Percentiles rank a stretch among this genome's conserved stretches.
Evolutionary conservation across 305 asterid species (phyloP).

Genomic region (Fraxinus velutina): DNA sequence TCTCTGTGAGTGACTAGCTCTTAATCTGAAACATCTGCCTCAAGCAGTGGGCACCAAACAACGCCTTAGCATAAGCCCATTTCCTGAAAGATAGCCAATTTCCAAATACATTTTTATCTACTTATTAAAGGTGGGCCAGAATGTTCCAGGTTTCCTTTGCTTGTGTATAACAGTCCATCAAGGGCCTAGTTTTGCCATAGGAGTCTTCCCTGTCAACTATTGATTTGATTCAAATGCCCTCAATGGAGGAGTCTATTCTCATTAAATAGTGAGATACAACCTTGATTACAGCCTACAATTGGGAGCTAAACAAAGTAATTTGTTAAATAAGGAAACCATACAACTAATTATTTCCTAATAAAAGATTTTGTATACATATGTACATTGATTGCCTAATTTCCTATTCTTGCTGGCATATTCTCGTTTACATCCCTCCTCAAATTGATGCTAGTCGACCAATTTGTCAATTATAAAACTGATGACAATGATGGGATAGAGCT

Average conservation of each 20-base stretch:
- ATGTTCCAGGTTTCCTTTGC: not conserved
- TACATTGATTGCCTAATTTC: not conserved
- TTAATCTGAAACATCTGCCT: not conserved
- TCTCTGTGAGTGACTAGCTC: not conserved
- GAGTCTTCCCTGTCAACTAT: not conserved
- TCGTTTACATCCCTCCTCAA: not conserved
- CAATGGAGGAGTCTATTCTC: not conserved
- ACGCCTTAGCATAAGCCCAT: not conserved
- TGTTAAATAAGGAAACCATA: not conserved
- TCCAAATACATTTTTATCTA: not conserved
- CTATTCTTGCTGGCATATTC: not conserved
- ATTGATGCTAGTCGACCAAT: not conserved
- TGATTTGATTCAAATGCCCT: not conserved
- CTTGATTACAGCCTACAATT: not conserved
- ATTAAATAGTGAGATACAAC: not conserved
- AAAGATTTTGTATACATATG: not conserved
- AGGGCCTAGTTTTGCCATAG: not conserved
- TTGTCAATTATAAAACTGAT: not conserved
- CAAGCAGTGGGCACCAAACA: not conserved
- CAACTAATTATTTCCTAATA: not conserved
- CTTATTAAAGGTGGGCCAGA: not conserved
- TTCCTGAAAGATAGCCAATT: not conserved
- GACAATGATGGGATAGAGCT: not conserved
- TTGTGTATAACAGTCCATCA: not conserved
- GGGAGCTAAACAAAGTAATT: not conserved